A percentile compares a stretch with the other conserved stretches of the same genome.
Evolutionary conservation across 2,329 filamentous ascomycete genomes (phyloP).

Genomic region (Nothophaeocryptopus gaeumannii): DNA sequence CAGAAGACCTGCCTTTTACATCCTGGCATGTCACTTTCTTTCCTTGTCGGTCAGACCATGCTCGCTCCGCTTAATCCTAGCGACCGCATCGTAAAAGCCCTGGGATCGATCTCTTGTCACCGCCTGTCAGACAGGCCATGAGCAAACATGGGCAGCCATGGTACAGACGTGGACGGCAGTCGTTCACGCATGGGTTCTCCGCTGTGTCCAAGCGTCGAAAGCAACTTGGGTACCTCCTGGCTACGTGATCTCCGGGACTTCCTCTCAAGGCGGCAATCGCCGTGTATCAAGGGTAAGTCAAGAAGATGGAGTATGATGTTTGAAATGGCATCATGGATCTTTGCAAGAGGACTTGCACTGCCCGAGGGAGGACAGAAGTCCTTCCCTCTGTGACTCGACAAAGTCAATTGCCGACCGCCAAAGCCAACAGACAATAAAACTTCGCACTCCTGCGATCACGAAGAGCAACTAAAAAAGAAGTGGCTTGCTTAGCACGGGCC

Average conservation of each 20-base stretch:
- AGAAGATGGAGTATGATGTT: too few species aligned
- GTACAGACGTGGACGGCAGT: slow-evolving; percentile 15
- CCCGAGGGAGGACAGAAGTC: too few species aligned
- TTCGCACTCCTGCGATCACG: neutral
- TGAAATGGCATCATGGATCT: too few species aligned
- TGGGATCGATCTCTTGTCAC: slow-evolving; percentile 9
- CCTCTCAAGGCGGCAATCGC: too few species aligned
- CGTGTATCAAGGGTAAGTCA: too few species aligned
- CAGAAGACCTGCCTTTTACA: neutral
- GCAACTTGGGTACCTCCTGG: slow-evolving; percentile 4
- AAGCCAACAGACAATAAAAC: slow-evolving; percentile 5
- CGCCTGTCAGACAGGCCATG: neutral
- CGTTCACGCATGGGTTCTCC: slow-evolving; percentile 19
- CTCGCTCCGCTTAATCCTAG: slow-evolving; percentile 1
- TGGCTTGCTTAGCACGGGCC: too few species aligned
- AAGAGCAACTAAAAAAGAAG: too few species aligned
- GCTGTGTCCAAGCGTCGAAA: slow-evolving; percentile 7
- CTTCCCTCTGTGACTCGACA: neutral
- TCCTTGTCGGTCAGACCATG: neutral
- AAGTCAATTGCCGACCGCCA: slow-evolving; percentile 1
- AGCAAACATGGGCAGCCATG: slow-evolving; percentile 2
- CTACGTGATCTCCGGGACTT: too few species aligned
- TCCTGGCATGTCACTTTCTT: neutral
- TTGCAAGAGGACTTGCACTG: too few species aligned
- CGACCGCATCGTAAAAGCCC: slow-evolving; percentile 9